These are phyloP conservation scores for Fraxinus cuspidata DNA, from an alignment of 257 asterid species.

Conservation along the genomic window DNA sequence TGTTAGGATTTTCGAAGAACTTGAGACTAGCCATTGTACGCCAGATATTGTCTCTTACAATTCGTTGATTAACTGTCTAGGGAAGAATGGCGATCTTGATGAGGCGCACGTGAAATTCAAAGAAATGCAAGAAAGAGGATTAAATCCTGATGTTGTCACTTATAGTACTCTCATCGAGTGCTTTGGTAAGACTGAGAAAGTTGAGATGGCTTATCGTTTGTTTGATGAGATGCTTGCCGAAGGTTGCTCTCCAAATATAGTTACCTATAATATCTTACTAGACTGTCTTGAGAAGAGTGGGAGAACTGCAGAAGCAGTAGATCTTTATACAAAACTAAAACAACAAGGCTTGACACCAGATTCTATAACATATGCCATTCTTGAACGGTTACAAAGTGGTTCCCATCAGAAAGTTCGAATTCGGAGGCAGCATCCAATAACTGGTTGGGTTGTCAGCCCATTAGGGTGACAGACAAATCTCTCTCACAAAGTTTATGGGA, in stretches of 20 bases:
- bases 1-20: slow-evolving; percentile 75
- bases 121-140: slow-evolving; percentile 87
- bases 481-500: neutral
- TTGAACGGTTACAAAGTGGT: slow-evolving; percentile 85
- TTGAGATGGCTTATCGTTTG: slow-evolving; percentile 80
- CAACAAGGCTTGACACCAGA: slow-evolving; percentile 87
- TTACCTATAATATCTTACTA: slow-evolving; percentile 84
- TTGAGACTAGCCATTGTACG: slow-evolving; percentile 64
- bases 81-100: slow-evolving; percentile 84
- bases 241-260: slow-evolving; percentile 86
- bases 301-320: slow-evolving; percentile 88
- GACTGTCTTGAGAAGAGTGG: slow-evolving; percentile 91
- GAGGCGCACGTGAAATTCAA: slow-evolving; percentile 89
- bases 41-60: slow-evolving; percentile 87
- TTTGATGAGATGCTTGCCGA: slow-evolving; percentile 77
- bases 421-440: slow-evolving; percentile 75
- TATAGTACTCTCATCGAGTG: slow-evolving; percentile 91
- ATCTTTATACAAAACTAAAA: slow-evolving; percentile 73
- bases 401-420: slow-evolving; percentile 46
- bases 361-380: slow-evolving; percentile 72
- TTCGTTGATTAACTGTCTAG: slow-evolving; percentile 83
- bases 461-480: slow-evolving; percentile 47
- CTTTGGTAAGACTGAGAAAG: slow-evolving; percentile 86
- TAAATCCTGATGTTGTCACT: slow-evolving; percentile 92
- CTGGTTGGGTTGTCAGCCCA: slow-evolving; percentile 98